A percentile compares a stretch with the other conserved stretches of the same genome.
Evolutionary conservation across 805 yeast genomes (phyloP).

Genomic region (Candida krabiensis): DNA sequence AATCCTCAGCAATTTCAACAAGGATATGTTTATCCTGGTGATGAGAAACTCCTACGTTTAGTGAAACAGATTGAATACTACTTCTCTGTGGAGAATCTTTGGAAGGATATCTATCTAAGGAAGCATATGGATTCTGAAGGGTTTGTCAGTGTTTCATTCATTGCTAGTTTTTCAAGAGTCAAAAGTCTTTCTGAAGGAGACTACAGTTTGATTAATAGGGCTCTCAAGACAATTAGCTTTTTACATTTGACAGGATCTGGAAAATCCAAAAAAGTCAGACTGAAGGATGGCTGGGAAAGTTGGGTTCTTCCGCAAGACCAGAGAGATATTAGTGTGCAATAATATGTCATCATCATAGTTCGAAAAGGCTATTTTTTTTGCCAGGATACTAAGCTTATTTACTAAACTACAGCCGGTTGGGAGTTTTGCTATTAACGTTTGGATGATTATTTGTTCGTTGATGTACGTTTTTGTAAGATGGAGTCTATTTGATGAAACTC

Average conservation of each 20-base stretch:
- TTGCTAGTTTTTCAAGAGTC: slow-evolving; percentile 72
- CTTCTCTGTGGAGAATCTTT: slow-evolving; percentile 80
- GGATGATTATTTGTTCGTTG: too few species aligned
- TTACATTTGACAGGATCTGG: slow-evolving; percentile 31
- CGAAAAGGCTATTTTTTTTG: too few species aligned
- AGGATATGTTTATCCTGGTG: slow-evolving; percentile 1
- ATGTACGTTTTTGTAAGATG: too few species aligned
- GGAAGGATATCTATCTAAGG: slow-evolving; percentile 78
- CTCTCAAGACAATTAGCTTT: slow-evolving; percentile 29
- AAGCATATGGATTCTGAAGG: slow-evolving; percentile 75
- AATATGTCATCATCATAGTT: too few species aligned
- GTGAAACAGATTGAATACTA: slow-evolving; percentile 76
- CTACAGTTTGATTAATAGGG: slow-evolving; percentile 36
- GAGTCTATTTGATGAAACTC: too few species aligned
- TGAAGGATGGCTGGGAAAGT: slow-evolving; percentile 54
- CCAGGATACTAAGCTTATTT: too few species aligned
- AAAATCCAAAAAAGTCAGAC: slow-evolving; percentile 51
- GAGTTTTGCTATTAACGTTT: too few species aligned
- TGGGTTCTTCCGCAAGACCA: slow-evolving; percentile 64
- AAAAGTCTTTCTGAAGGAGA: slow-evolving; percentile 55
- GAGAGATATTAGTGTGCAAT: slow-evolving; percentile 29
- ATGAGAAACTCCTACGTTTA: slow-evolving; percentile 17
- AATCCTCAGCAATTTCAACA: slow-evolving; percentile 1
- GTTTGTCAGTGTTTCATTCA: slow-evolving; percentile 55
- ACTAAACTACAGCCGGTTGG: too few species aligned